phyloP scores from a whole-genome alignment of 202 grass and related monocot species.

The Schoenoplectus triqueter region DNA sequence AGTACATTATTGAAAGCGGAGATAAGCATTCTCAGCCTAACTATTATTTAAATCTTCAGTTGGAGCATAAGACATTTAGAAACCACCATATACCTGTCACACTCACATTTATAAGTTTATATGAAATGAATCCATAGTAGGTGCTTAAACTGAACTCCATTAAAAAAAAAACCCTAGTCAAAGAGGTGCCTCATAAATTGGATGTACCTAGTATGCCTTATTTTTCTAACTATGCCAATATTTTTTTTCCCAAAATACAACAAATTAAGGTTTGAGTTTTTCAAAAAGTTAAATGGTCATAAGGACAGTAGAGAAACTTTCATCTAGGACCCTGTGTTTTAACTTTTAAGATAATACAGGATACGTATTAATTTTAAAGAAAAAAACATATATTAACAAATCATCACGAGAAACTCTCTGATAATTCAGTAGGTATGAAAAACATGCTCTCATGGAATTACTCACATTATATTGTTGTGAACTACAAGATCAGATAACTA shows the following conservation, averaged over 20 bases:
- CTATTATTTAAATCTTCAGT: constrained; percentile 12
- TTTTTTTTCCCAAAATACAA: no score
- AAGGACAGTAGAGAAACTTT: neutral
- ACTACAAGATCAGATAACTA: neutral
- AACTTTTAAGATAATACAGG: neutral
- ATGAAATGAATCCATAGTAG: constrained; percentile 18
- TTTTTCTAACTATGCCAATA: constrained; percentile 11
- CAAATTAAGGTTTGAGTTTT: neutral
- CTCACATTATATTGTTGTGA: constrained; percentile 18
- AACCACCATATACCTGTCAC: constrained; percentile 23
- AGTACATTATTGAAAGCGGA: constrained; percentile 4
- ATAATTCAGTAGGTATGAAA: constrained; percentile 25
- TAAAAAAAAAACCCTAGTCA: neutral
- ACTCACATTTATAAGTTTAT: neutral
- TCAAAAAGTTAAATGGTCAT: neutral
- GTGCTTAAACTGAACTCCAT: neutral
- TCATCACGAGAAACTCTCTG: neutral
- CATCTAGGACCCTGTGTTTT: neutral
- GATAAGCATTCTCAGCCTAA: constrained; percentile 18
- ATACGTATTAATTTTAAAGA: neutral
- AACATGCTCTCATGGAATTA: neutral
- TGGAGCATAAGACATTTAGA: constrained; percentile 6
- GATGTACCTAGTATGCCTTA: neutral
- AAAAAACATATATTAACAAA: neutral
- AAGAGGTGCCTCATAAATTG: neutral